Evolutionary conservation across 495 filamentous ascomycete species (phyloP), one percentile per base, ranked within the genome.

Genomic region (Hypoxylon lienhwacheense): DNA sequence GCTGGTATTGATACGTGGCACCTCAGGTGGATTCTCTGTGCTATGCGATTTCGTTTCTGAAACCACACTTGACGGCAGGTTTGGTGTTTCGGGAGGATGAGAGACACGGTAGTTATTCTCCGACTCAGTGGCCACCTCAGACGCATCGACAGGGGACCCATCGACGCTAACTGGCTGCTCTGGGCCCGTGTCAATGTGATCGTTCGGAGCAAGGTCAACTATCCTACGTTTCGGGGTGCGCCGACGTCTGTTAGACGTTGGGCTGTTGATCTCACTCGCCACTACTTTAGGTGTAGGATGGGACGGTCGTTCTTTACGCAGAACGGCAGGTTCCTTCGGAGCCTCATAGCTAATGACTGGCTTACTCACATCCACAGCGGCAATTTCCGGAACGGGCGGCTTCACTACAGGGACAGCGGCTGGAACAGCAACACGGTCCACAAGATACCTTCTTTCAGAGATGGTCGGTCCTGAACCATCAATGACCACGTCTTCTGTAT

Each of bases 401-500:
- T 87, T 89, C 25, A 96, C 76, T 5, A 96, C 83, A 1, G 91
- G 89, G 14, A 90, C 83, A 29, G 77, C 81, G 29, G 85, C 77
- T 20, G 83, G 83, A 57, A 93, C 83, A 1, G 85, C 85, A 4
- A 77, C 88, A 20, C 91, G 82, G 10, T 97, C 93, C n/a, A 87
- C 79, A 21, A 98, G 76, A 42, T 88, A 89, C 42, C 88, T 88
- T 58, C 85, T 83, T 70, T 98, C 93, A 11, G 82, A 83, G 61
- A 88, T 90, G 14, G 80, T 84, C 3, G 93, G 93, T 3, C 85
- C 85, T 17, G 83, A 84, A 1, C 83, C 80, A 66, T 98, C 95
- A 59, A 98, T 90, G 31, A 88, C 79, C 52, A 97, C 85, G 68
- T 98, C 95, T 59, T 95, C 88, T 0, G 84, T 81, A 63, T 91